Evolutionary conservation across 2,329 filamentous ascomycete species (phyloP).

Genomic region (Arthrobotrys sinensis): DNA sequence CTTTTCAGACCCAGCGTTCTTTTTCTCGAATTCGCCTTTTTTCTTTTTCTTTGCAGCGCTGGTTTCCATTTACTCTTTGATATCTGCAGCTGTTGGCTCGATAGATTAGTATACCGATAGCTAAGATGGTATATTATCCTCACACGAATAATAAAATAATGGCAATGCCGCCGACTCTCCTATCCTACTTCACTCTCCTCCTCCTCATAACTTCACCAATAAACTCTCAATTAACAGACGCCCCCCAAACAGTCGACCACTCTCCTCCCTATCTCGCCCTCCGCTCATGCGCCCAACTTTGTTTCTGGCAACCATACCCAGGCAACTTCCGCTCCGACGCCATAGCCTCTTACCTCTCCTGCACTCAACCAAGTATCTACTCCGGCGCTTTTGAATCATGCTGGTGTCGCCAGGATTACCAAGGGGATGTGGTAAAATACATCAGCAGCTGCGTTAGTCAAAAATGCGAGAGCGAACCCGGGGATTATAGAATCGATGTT

Average conservation of each 20-base stretch:
- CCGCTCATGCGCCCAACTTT: slow-evolving; percentile 46
- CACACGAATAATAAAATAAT: not conserved
- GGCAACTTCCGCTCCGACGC: slow-evolving; percentile 40
- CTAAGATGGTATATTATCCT: not conserved
- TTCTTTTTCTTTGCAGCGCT: not conserved
- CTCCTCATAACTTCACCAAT: not conserved
- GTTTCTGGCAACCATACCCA: slow-evolving; percentile 46
- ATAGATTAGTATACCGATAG: not conserved
- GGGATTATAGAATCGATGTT: slow-evolving; percentile 29
- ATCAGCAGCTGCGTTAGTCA: slow-evolving; percentile 44
- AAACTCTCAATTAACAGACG: slow-evolving; percentile 15
- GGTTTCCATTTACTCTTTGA: not conserved
- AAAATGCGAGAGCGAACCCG: slow-evolving; percentile 12
- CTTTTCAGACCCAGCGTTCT: not conserved
- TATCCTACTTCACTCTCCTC: not conserved
- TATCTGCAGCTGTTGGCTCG: not conserved
- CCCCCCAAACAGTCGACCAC: slow-evolving; percentile 39
- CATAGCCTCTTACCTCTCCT: slow-evolving; percentile 52
- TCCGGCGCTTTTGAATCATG: slow-evolving; percentile 50
- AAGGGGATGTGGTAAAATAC: slow-evolving; percentile 21
- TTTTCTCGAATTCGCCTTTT: not conserved
- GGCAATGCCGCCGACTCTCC: not conserved
- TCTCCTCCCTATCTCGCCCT: slow-evolving; percentile 31
- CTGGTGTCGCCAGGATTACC: slow-evolving; percentile 45
- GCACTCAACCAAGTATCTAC: slow-evolving; percentile 45